Conservation (phyloP, 257 asterid genomes). For the Buddleja alternifolia region DNA sequence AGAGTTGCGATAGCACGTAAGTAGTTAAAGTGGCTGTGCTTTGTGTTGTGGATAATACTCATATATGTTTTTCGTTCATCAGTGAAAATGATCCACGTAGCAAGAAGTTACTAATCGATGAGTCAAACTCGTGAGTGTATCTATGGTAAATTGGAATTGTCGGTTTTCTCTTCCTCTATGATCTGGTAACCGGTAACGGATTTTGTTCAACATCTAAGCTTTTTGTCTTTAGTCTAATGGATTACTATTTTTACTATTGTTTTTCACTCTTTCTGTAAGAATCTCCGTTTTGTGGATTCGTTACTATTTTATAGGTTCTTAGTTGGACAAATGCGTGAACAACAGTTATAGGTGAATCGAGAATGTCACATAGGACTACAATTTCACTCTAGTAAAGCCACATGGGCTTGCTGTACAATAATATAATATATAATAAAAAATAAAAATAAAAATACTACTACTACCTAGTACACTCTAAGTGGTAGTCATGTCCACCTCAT, state of each 20-base stretch:
- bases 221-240: neutral
- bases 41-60: no score
- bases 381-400: neutral
- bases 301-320: neutral
- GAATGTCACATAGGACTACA: neutral
- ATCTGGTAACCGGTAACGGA: no score
- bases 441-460: conserved; percentile 11
- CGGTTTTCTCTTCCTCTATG: neutral
- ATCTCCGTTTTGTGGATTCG: neutral
- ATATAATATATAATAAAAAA: conserved; percentile 10
- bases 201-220: neutral
- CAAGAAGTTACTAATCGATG: no score
- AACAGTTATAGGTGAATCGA: conserved; percentile 10
- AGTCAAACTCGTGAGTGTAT: no score
- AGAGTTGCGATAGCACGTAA: no score
- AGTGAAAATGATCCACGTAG: no score
- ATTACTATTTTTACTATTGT: neutral
- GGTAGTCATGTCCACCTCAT: conserved; percentile 9
- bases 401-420: conserved; percentile 7
- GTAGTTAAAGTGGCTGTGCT: no score
- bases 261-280: neutral
- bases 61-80: no score
- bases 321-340: conserved; percentile 19
- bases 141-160: neutral
- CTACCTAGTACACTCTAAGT: conserved; percentile 24